Evolutionary conservation across 1,139 yeast genomes (phyloP).

Genomic region (Meyerozyma athensensis): DNA sequence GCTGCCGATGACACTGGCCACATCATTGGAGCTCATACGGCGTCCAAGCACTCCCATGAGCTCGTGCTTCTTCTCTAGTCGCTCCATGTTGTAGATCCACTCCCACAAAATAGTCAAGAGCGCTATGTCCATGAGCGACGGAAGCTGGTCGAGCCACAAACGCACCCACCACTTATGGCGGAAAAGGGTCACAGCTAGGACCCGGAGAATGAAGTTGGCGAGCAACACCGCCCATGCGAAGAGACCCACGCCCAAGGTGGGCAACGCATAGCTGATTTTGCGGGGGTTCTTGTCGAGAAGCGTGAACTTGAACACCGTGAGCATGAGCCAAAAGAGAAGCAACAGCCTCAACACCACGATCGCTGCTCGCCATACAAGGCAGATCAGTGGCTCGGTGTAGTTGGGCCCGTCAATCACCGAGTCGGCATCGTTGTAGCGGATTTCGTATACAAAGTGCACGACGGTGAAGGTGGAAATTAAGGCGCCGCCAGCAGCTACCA

Average conservation of each 20-base stretch:
- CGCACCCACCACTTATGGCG: conserved; percentile 25
- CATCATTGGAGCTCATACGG: conserved; percentile 37
- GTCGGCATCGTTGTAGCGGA: conserved; percentile 9
- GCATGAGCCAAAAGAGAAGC: conserved; percentile 24
- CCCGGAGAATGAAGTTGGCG: conserved; percentile 24
- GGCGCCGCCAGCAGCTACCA: conserved; percentile 16
- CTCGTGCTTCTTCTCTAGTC: conserved; percentile 39
- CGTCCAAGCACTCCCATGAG: conserved; percentile 47
- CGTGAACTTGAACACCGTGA: conserved; percentile 27
- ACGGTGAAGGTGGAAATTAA: conserved; percentile 19
- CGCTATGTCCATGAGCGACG: conserved; percentile 34
- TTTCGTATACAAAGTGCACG: conserved; percentile 14
- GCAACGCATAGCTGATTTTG: conserved; percentile 30
- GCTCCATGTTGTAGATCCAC: conserved; percentile 43
- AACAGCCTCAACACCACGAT: conserved; percentile 19
- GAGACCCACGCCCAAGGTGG: conserved; percentile 37
- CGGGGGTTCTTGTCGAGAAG: conserved; percentile 24
- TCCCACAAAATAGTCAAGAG: conserved; percentile 46
- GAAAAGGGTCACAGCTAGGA: conserved; percentile 26
- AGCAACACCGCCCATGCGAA: conserved; percentile 33
- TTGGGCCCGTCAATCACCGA: conserved; percentile 13
- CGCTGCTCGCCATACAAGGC: conserved; percentile 6
- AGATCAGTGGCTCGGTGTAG: conserved; percentile 8
- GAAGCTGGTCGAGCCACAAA: conserved; percentile 39
- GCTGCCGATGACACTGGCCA: conserved; percentile 7